Evolutionary conservation across 129 eudicot species (phyloP), one percentile per base, ranked within the genome.

Genomic region (Silybum marianum): DNA sequence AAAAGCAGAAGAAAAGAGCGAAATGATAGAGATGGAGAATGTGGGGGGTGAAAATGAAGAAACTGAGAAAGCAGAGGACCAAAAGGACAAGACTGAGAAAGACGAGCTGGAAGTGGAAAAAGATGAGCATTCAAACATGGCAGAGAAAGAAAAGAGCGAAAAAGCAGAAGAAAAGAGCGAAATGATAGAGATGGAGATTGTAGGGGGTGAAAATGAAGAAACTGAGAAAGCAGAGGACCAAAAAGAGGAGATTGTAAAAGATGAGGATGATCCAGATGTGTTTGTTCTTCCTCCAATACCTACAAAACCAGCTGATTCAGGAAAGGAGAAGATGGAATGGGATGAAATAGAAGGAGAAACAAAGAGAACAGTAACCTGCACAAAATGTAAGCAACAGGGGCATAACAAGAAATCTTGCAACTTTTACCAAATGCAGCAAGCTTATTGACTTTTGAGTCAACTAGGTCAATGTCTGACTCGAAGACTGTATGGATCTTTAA

Each of bases 381-480:
- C 90, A 36, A 90, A 83, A 75, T 93, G 97, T 74, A 93, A 90
- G 84, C 91, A 93, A 66, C 85, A 85, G 0, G 95, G 97, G 83
- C 97, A 93, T 81, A 93, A 92, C 25, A 92, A 90, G 81, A 88
- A 90, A 82, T 84, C 93, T 22, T 92, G 95, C 86, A 92, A 85
- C 70, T 26, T 82, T 23, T 76, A 76, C 66, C 85, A 82, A 32
- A 42, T 60, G 28, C 77, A 82, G 71, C 81, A 70, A 51, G 80
- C 85, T 71, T 80, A 46, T 82, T 82, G 85, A 82, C 85, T 44
- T 75, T 75, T 75, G 63, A 7, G 72, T 75, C 85, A 48, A 82
- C 30, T 22, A 8, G 69, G 26, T 65, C 69, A 23, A 65, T 9
- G 28, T 65, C 84, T 58, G 39, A 74, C 63, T 18, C 69, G 23